These are phyloP conservation scores for Colletotrichum eremochloae DNA, from an alignment of 2,329 filamentous ascomycete genomes.

Conservation along the genomic window DNA sequence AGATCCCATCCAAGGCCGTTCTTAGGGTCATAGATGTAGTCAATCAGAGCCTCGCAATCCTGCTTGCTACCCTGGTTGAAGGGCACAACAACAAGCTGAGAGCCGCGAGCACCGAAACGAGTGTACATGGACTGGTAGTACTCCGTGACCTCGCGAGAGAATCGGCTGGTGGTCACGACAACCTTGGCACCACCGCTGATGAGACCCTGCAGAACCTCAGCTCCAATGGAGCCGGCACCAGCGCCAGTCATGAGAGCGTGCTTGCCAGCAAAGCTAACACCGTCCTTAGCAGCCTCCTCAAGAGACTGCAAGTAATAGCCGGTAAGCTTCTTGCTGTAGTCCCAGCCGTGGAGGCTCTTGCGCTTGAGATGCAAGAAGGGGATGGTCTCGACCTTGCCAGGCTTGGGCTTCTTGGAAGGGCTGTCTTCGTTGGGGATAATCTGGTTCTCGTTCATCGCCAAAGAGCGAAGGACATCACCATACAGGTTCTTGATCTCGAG, in stretches of 20 bases:
- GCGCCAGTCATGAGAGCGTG: conserved; percentile 98
- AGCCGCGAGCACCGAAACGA: conserved; percentile 91
- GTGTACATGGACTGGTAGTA: conserved; percentile 99
- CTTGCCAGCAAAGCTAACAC: conserved; percentile 94
- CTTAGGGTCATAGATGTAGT: conserved; percentile 98
- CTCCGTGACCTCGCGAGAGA: conserved; percentile 96
- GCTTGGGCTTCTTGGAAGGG: conserved; percentile 58
- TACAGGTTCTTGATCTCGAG: conserved; percentile 97
- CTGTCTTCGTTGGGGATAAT: conserved; percentile 91
- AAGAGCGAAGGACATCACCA: conserved; percentile 90
- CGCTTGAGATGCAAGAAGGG: conserved; percentile 98
- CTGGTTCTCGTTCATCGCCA: conserved; percentile 98
- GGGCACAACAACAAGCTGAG: conserved; percentile 96
- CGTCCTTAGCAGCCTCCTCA: conserved; percentile 87
- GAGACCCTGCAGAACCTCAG: conserved; percentile 94
- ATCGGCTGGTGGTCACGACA: conserved; percentile 94
- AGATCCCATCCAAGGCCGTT: conserved; percentile 98
- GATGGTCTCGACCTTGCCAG: conserved; percentile 92
- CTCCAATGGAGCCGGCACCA: conserved; percentile 96
- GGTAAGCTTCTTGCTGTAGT: conserved; percentile 99
- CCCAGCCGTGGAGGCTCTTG: conserved; percentile 94
- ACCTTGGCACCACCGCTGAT: conserved; percentile 98
- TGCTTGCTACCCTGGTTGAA: conserved; percentile 99
- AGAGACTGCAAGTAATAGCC: conserved; percentile 92
- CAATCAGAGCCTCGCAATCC: conserved; percentile 91